Evolutionary conservation across 441 rosid species (phyloP).

Genomic region (Bruguiera hainesii): DNA sequence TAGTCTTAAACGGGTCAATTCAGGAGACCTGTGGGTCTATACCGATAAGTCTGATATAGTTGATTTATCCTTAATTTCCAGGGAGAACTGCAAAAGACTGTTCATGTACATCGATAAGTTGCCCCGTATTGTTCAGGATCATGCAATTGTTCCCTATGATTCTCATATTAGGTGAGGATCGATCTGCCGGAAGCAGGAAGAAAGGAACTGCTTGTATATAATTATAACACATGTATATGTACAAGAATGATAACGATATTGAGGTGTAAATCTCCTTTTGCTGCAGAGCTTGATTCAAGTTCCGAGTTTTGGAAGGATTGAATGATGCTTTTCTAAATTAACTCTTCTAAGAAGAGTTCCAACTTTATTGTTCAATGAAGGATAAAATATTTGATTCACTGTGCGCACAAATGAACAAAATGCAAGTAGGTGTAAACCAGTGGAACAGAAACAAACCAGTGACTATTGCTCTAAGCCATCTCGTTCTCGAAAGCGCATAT

Average conservation of each 20-base stretch:
- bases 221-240: background rate
- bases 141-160: slow-evolving; percentile 40
- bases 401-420: slow-evolving; percentile 19
- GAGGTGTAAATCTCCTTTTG: background rate
- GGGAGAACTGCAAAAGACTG: slow-evolving; percentile 60
- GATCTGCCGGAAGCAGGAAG: slow-evolving; percentile 23
- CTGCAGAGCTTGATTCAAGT: background rate
- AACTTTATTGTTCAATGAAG: too few relatives aligned
- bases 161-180: slow-evolving; percentile 35
- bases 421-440: slow-evolving; percentile 28
- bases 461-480: slow-evolving; percentile 11
- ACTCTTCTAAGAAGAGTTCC: too few relatives aligned
- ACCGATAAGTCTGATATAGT: slow-evolving; percentile 42
- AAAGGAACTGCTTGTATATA: background rate
- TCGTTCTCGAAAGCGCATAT: slow-evolving; percentile 29
- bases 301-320: too few relatives aligned
- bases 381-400: slow-evolving; percentile 3
- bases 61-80: slow-evolving; percentile 42
- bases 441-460: background rate
- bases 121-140: slow-evolving; percentile 70
- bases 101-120: slow-evolving; percentile 64
- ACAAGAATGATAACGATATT: background rate
- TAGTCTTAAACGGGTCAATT: slow-evolving; percentile 63
- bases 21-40: slow-evolving; percentile 80
- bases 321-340: too few relatives aligned